Base-by-base conservation (phyloP, 768 basidiomycete genomes). In the Boletus vinaceobasis region DNA sequence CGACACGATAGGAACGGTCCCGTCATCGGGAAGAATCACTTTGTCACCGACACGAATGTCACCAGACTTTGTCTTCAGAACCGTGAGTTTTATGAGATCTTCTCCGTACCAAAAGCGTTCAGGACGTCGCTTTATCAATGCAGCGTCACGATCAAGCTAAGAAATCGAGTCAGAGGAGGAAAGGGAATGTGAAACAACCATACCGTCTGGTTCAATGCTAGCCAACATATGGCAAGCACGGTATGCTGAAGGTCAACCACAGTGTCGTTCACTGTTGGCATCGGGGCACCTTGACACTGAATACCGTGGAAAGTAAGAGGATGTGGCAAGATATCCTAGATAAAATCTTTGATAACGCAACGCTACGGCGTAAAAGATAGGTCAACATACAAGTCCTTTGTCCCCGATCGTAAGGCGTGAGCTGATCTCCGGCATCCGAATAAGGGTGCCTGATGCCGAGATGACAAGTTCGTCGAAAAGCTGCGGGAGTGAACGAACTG, bases 141-240 rank as follows among this genome's bases (percentile, higher is more conserved):
- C 84, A 23, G 78, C 74, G 32, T 71, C 64, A 7, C 75, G 73
- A 53, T 82, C 77, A n/a, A 95, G 77, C 92, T 94, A 56, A 21
- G 19, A 32, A 31, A 15, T 35, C 11, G 21, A 31, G 38, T 61
- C 38, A 61, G 51, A 47, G 9, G 11, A 52, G 21, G 32, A 53
- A 46, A 37, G 2, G 13, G 19, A 48, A 38, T 0, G 43, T 1
- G 5, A 21, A 48, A 21, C 14, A 14, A 31, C 66, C 84, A 51
- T 65, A 91, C 93, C 50, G 81, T 79, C 75, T 96, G 93, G 58
- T 92, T 93, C 50, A 96, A 74, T 19, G 91, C 93, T 5, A 93
- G 76, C 93, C 93, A 96, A 45, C 85, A 80, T 43, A 96, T 74
- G 14, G 88, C 90, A 57, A 93, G 81, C 38, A 88, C 86, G 15